A percentile compares a stretch with the other conserved stretches of the same genome.
These are phyloP conservation scores for Maudiozyma bulderi DNA, from an alignment of 805 yeast genomes.

Conservation along the genomic window DNA sequence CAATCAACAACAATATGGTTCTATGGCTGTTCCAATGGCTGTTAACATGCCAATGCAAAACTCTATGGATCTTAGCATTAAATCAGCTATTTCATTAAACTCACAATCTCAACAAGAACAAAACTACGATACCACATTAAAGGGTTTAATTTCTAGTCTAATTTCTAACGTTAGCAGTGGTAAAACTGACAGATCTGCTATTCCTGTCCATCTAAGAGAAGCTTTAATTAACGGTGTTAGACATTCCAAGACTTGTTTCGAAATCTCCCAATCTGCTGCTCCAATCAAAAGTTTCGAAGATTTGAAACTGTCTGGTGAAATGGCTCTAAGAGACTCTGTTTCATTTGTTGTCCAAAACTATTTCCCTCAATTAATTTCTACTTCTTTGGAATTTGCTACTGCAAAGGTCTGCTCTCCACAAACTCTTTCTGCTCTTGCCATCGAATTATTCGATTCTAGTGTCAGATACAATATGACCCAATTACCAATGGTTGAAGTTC, in stretches of 20 bases:
- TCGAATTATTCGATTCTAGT: conserved; percentile 14
- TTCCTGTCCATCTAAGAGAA: conserved; percentile 22
- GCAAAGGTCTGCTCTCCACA: conserved; percentile 36
- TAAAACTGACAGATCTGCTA: background rate
- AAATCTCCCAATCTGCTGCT: conserved; percentile 3
- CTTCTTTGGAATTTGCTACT: conserved; percentile 45
- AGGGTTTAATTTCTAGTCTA: background rate
- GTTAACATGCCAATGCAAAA: background rate
- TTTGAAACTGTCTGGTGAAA: conserved; percentile 38
- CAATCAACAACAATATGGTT: background rate
- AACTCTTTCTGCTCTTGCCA: conserved; percentile 26
- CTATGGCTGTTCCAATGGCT: background rate
- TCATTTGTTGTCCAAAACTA: conserved; percentile 55
- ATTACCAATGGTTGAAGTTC: conserved; percentile 6
- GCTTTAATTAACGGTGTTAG: conserved; percentile 41
- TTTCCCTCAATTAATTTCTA: conserved; percentile 31
- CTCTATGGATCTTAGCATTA: background rate
- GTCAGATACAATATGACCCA: conserved; percentile 25
- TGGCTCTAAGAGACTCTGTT: conserved; percentile 43
- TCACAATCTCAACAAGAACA: background rate
- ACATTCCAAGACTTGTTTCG: conserved; percentile 47
- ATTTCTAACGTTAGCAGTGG: background rate
- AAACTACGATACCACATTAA: background rate
- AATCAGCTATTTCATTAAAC: background rate
- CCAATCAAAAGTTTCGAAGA: background rate